These are phyloP conservation scores for Boletus holoroseus DNA, from an alignment of 1,284 basidiomycete species.

Conservation along the genomic window DNA sequence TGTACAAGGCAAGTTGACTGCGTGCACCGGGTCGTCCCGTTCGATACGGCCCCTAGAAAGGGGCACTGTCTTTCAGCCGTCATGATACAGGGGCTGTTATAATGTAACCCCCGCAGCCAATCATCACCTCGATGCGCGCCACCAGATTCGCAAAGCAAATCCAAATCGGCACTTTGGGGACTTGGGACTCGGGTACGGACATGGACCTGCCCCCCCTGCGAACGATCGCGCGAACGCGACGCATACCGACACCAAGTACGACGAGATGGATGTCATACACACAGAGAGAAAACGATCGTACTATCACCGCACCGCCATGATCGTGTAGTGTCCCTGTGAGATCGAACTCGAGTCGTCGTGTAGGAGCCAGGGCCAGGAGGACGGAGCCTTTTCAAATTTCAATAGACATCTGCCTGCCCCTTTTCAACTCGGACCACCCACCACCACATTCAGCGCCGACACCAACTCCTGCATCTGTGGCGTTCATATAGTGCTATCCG, in stretches of 20 bases:
- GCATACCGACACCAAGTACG: not conserved
- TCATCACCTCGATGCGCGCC: not conserved
- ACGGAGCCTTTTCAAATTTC: not conserved
- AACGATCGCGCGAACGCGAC: not conserved
- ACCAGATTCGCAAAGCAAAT: not conserved
- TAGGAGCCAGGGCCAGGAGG: not conserved
- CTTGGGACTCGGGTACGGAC: not conserved
- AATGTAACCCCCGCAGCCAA: slow-evolving; percentile 5
- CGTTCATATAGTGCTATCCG: slow-evolving; percentile 8
- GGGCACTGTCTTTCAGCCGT: not conserved
- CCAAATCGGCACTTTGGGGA: no score
- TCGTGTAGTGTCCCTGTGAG: not conserved
- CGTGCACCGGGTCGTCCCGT: not conserved
- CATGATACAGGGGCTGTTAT: not conserved
- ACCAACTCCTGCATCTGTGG: slow-evolving; percentile 4
- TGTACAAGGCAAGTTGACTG: not conserved
- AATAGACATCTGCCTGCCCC: not conserved
- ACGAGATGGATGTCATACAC: not conserved
- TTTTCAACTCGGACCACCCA: not conserved
- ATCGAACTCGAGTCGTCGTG: not conserved
- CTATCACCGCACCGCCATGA: not conserved
- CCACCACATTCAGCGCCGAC: not conserved
- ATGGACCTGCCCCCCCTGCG: no score
- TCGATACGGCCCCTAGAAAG: not conserved
- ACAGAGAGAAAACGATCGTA: not conserved